Evolutionary conservation across 192 early-diverging fungal genomes (phyloP).

Genomic region (Pilaira anomala): DNA sequence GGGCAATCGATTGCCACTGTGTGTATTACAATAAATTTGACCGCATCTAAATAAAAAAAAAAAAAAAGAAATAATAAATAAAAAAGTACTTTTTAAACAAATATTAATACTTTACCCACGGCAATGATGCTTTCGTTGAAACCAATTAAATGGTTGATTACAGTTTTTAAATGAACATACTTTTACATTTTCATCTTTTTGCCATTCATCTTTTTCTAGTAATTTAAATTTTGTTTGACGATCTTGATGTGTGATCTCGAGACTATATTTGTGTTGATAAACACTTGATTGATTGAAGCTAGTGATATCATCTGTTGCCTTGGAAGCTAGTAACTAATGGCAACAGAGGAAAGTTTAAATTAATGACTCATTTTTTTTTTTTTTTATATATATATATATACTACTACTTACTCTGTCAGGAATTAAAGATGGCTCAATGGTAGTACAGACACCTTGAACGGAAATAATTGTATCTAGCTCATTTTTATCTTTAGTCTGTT

Average conservation of each 20-base stretch:
- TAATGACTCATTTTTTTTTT: too few relatives aligned
- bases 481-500: constrained; percentile 1
- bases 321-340: too few relatives aligned
- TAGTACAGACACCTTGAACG: constrained; percentile 11
- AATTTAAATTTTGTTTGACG: constrained; percentile 13
- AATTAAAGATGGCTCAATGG: constrained; percentile 4
- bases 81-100: not conserved
- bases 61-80: constrained; percentile 7
- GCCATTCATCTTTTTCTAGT: constrained; percentile 11
- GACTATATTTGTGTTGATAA: constrained; percentile 2
- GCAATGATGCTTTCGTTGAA: constrained; percentile 28
- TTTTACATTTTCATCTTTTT: constrained; percentile 16
- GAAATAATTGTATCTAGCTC: constrained; percentile 3
- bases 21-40: constrained; percentile 21
- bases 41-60: constrained; percentile 18
- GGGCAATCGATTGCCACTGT: constrained; percentile 25
- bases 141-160: constrained; percentile 21
- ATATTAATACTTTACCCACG: constrained; percentile 12
- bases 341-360: not conserved
- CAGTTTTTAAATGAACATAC: constrained; percentile 21
- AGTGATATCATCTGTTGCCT: not conserved
- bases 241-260: constrained; percentile 8
- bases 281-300: not conserved
- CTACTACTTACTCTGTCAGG: not conserved
- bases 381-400: not conserved